Percentiles rank a stretch among this genome's conserved stretches.
Conservation (phyloP, 208 protist genomes). For the Crithidia bombi region DNA sequence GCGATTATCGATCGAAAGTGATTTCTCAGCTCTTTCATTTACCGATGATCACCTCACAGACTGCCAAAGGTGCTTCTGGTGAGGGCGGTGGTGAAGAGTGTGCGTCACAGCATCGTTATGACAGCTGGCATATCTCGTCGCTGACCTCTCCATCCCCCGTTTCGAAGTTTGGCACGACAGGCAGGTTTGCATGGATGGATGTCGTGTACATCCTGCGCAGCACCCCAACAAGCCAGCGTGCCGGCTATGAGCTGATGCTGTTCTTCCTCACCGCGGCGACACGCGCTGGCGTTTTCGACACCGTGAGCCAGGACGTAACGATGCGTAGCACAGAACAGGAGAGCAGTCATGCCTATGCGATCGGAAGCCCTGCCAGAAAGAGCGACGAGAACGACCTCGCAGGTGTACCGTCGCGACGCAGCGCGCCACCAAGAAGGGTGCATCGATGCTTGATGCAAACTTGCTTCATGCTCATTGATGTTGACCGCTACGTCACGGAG, state of each 20-base stretch:
- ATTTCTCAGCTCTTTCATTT: conserved; percentile 44
- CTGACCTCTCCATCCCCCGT: no score
- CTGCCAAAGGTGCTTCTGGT: neutral
- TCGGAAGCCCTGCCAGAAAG: no score
- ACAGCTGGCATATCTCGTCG: neutral
- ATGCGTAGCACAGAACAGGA: neutral
- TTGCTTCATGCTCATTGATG: conserved; percentile 29
- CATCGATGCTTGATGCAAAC: neutral
- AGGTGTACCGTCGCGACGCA: neutral
- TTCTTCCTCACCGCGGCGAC: conserved; percentile 23
- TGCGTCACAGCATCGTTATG: neutral
- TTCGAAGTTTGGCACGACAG: no score
- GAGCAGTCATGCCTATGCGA: no score
- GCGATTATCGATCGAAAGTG: conserved; percentile 42
- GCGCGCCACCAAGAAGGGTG: neutral
- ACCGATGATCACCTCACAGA: neutral
- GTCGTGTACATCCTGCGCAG: conserved; percentile 40
- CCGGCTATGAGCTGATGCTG: conserved; percentile 56
- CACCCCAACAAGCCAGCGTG: conserved; percentile 41
- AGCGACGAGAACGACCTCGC: no score
- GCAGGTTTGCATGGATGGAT: conserved; percentile 27
- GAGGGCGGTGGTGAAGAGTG: neutral
- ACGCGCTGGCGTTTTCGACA: neutral
- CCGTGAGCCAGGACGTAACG: neutral
- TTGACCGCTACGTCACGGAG: conserved; percentile 50